phyloP scores from a whole-genome alignment of 2,329 filamentous ascomycete species.

The Zarea fungicola region DNA sequence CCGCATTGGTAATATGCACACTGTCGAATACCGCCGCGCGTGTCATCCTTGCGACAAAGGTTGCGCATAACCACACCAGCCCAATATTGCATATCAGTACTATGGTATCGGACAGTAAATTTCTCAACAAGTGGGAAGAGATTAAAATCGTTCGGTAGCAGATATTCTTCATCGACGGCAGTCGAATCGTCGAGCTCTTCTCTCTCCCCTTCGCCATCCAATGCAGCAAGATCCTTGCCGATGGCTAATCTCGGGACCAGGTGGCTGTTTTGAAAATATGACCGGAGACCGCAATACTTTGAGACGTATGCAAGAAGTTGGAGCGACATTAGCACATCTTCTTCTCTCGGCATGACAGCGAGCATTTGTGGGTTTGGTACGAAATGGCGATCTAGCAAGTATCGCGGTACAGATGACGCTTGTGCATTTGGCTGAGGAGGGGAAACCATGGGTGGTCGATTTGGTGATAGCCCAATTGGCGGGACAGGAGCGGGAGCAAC shows the following conservation, averaged over 20 bases:
- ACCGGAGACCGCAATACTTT: constrained; percentile 93
- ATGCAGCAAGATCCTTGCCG: constrained; percentile 71
- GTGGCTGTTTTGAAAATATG: constrained; percentile 94
- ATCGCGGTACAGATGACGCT: constrained; percentile 68
- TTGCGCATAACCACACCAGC: constrained; percentile 98
- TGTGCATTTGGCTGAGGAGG: constrained; percentile 70
- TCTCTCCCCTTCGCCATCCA: constrained; percentile 63
- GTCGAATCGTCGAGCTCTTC: constrained; percentile 46
- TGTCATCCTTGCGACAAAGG: constrained; percentile 95
- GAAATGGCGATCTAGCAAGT: constrained; percentile 68
- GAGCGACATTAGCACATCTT: constrained; percentile 96
- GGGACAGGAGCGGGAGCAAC: constrained; percentile 61
- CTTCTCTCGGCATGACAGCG: constrained; percentile 90
- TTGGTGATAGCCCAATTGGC: constrained; percentile 67
- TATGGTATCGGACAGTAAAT: constrained; percentile 93
- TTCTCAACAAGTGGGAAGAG: constrained; percentile 98
- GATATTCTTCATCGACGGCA: constrained; percentile 77
- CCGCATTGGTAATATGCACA: constrained; percentile 98
- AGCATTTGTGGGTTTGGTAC: constrained; percentile 68
- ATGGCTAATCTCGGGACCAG: constrained; percentile 89
- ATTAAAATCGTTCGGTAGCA: constrained; percentile 91
- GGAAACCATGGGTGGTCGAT: constrained; percentile 63
- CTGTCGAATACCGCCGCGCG: constrained; percentile 86
- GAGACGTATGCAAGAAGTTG: constrained; percentile 96
- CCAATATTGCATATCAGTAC: constrained; percentile 99